phyloP scores from a whole-genome alignment of 2,329 filamentous ascomycete species.

The Verticillium alfalfae region DNA sequence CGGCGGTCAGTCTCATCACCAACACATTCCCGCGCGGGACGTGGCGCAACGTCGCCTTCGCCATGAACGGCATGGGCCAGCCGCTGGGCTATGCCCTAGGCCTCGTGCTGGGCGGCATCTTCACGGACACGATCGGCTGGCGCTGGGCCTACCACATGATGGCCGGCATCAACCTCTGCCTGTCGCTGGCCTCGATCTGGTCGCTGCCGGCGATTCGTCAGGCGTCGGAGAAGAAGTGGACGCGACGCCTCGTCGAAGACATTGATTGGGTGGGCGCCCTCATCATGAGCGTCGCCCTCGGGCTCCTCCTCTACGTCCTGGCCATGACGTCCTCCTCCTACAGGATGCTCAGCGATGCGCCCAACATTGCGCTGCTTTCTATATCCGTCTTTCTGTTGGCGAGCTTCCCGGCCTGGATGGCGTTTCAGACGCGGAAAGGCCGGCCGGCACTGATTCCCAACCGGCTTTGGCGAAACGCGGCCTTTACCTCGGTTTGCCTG shows the following conservation, averaged over 20 bases:
- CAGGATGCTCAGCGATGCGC: slow-evolving; percentile 16
- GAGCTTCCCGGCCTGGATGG: slow-evolving; percentile 50
- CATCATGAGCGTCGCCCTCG: slow-evolving; percentile 38
- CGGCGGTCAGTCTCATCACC: slow-evolving; percentile 28
- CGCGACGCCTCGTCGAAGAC: slow-evolving; percentile 22
- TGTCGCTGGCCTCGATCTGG: slow-evolving; percentile 29
- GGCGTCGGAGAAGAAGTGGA: slow-evolving; percentile 18
- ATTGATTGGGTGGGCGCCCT: slow-evolving; percentile 49
- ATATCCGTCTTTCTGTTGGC: slow-evolving; percentile 36
- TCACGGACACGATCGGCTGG: slow-evolving; percentile 42
- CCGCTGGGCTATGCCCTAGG: slow-evolving; percentile 43
- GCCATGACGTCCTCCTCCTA: slow-evolving; percentile 34
- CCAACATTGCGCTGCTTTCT: slow-evolving; percentile 37
- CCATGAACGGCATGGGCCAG: slow-evolving; percentile 37
- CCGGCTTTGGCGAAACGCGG: slow-evolving; percentile 48
- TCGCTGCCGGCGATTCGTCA: slow-evolving; percentile 21
- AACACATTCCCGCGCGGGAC: slow-evolving; percentile 27
- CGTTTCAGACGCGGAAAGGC: slow-evolving; percentile 36
- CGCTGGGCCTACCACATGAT: slow-evolving; percentile 36
- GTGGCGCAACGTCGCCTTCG: slow-evolving; percentile 34
- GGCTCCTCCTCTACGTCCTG: slow-evolving; percentile 45
- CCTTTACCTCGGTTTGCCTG: slow-evolving; percentile 51
- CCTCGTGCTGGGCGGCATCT: slow-evolving; percentile 42
- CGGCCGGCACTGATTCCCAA: slow-evolving; percentile 56
- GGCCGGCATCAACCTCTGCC: slow-evolving; percentile 26